These are phyloP conservation scores for Backusella westeae DNA, from an alignment of 192 early-diverging fungal genomes.

Conservation along the genomic window DNA sequence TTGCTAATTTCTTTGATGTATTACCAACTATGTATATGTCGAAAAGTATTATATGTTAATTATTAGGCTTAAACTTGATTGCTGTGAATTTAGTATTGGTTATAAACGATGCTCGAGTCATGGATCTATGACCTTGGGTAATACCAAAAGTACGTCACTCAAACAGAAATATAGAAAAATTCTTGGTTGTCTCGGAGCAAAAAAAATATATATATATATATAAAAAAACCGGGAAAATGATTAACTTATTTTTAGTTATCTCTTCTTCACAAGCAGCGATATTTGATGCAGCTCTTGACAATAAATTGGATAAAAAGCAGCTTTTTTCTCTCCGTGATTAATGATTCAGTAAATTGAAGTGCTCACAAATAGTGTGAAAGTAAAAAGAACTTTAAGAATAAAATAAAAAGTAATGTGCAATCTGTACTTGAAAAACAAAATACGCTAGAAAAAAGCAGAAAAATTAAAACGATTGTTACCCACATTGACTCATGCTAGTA, in stretches of 20 bases:
- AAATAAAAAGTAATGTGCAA: not conserved
- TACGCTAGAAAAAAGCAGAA: not conserved
- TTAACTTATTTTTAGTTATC: not conserved
- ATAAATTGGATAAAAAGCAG: not conserved
- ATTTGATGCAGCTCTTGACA: not conserved
- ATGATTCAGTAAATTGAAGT: not conserved
- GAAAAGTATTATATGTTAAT: not conserved
- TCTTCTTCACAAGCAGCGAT: not conserved
- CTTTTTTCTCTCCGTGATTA: not conserved
- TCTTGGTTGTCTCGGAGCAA: not conserved
- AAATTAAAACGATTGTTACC: not conserved
- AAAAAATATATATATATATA: not conserved
- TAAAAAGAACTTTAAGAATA: not conserved
- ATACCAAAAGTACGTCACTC: not conserved
- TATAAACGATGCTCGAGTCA: not conserved
- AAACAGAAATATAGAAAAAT: not conserved
- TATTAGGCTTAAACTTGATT: not conserved
- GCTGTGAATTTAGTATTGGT: not conserved
- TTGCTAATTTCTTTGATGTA: too few relatives aligned
- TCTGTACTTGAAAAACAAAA: not conserved
- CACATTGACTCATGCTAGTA: not conserved
- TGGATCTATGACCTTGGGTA: not conserved
- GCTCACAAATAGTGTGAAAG: not conserved
- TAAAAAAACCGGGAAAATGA: not conserved
- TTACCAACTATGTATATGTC: too few relatives aligned